Evolutionary conservation across 1,284 basidiomycete genomes (phyloP).

Genomic region (Apiotrichum sp.): DNA sequence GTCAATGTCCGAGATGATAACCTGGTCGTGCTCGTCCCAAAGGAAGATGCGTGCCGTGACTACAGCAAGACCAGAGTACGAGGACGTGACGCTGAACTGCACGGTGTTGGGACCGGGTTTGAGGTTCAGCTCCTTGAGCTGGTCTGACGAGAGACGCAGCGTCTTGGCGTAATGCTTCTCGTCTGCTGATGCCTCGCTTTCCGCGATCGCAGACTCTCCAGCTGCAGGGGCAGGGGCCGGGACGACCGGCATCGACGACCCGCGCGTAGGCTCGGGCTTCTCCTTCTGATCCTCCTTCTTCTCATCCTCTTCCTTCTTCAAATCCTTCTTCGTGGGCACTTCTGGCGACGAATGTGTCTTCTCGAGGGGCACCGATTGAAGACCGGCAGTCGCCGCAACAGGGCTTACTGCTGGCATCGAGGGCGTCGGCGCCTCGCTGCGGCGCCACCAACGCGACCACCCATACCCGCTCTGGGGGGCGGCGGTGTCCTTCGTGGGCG

Average conservation of each 20-base stretch:
- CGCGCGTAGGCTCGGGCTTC: not conserved
- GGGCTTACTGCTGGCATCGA: not conserved
- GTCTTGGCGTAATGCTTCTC: constrained; percentile 76
- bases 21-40: constrained; percentile 83
- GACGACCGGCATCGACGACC: no score
- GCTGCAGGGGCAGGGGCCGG: no score
- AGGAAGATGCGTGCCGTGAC: constrained; percentile 92
- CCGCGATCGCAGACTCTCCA: not conserved
- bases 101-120: constrained; percentile 86
- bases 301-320: not conserved
- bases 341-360: constrained; percentile 8
- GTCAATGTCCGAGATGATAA: constrained; percentile 97
- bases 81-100: constrained; percentile 79
- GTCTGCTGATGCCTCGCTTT: constrained; percentile 1
- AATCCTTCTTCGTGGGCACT: not conserved
- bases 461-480: constrained; percentile 34
- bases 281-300: not conserved
- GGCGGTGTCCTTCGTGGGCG: constrained; percentile 5
- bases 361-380: not conserved
- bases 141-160: constrained; percentile 74
- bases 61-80: constrained; percentile 76
- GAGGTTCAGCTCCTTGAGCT: constrained; percentile 80
- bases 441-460: constrained; percentile 43
- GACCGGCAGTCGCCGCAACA: no score
- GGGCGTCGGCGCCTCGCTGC: constrained; percentile 16